Base-by-base conservation (phyloP, 345 rosid species). In the Combretum micranthum region DNA sequence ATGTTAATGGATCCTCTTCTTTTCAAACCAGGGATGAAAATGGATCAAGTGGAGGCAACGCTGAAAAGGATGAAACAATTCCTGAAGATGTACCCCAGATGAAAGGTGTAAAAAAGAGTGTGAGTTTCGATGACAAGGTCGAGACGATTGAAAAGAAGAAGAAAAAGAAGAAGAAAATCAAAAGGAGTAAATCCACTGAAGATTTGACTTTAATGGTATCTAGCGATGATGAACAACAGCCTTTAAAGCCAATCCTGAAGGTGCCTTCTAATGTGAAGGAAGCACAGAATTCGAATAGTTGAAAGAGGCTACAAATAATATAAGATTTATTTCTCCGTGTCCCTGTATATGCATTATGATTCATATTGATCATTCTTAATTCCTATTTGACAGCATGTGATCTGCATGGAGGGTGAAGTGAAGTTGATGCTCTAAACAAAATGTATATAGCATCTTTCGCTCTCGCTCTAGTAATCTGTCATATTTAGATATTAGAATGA, bases 171-270 rank as follows among this genome's bases (percentile, higher is more conserved):
- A 67, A 18, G 19, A 65, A 58, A 68, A 70, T 55, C 57, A 71
- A 57, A 20, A 52, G 50, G 51, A 54, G 15, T 20, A 48, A 42
- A 55, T 65, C 70, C 7, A 55, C 23, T 1, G 80, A 71, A 26
- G 70, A 54, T 52, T 8, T 45, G 61, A 15, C 50, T 56, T 69
- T 67, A 7, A n/a, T 58, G 59, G 83, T 71, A 51, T 32, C 0
- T 13, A 59, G 64, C 52, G 64, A 44, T 1, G 74, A 75, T 16
- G 77, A 65, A 15, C 47, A 43, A 47, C 76, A 53, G n/a, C 83
- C 83, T 42, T 59, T 81, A 66, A 80, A 63, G 64, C 55, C 91
- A 7, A 81, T 77, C 68, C 70, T 81, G 20, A 79, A 79, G 65
- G 70, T 62, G 44, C 51, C 69, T 15, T 81, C 85, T 17, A 62